Base-by-base conservation (phyloP, 1,284 basidiomycete genomes). In the Marasmius sp. region DNA sequence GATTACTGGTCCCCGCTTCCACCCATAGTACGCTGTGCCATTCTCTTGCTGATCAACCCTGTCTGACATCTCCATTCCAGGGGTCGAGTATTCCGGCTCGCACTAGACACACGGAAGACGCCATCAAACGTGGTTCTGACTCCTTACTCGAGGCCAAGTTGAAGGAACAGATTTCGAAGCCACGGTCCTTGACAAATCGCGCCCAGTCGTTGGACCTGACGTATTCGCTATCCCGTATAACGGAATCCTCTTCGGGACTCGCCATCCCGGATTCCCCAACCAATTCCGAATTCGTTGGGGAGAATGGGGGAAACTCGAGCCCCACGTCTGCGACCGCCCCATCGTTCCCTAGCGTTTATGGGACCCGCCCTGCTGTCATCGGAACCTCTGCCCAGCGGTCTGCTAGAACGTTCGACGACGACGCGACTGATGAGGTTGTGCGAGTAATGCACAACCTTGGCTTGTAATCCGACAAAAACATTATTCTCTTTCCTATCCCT, bases 61-160 rank as follows among this genome's bases (percentile, higher is more conserved):
- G 11, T 39, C 37, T 37, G 16, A 27, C 48, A 36, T 41, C 45
- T 62, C 52, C 64, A 59, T 63, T 65, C 67, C 64, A 90, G 86
- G 88, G 87, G 51, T 84, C 88, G 64, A 86, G 84, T 38, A 83
- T 88, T 57, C 81, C 86, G 14, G 78, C 83, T 66, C 88, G 85
- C 63, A 81, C 84, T 39, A 84, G 87, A 59, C 81, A 88, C 68
- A 79, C 81, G 18, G 88, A 93, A 64, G 92, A 94, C 67, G 83
- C 87, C 0, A 75, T 89, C 64, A 95, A 95, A 73, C 87, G 93
- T 55, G 92, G 92, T 20, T 94, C 93, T 0, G 94, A 96, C 75
- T 92, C 93, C 10, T 79, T 93, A 39, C 80, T 95, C n/a, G 93
- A 94, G 69, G 86, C 93, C 47, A 94, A 94, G 73, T 73, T 95